phyloP scores from a whole-genome alignment of 768 basidiomycete species.

The Podaxis carcinomalis region DNA sequence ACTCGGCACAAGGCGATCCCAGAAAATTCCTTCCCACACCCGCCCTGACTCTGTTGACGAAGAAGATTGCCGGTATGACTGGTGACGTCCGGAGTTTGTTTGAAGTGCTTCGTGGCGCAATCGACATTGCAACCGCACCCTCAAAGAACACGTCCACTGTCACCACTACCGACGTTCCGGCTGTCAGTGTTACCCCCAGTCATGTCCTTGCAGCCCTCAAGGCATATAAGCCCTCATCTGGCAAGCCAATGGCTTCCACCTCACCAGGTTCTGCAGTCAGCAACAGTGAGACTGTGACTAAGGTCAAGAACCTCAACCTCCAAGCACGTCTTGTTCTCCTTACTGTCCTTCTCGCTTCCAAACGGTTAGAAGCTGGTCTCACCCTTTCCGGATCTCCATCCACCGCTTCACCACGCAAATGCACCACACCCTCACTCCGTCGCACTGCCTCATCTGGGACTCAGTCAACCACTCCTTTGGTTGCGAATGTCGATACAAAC shows the following conservation, averaged over 20 bases:
- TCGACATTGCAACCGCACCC: slow-evolving; percentile 56
- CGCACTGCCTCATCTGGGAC: slow-evolving; percentile 37
- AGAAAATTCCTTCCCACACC: slow-evolving; percentile 60
- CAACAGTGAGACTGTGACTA: slow-evolving; percentile 61
- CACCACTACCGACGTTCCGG: slow-evolving; percentile 30
- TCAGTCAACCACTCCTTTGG: slow-evolving; percentile 15
- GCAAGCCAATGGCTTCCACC: slow-evolving; percentile 21
- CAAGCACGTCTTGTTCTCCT: slow-evolving; percentile 72
- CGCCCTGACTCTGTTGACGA: slow-evolving; percentile 66
- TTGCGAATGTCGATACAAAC: slow-evolving; percentile 46
- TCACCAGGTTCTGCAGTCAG: slow-evolving; percentile 19
- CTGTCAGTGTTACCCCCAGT: slow-evolving; percentile 53
- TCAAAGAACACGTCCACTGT: slow-evolving; percentile 19
- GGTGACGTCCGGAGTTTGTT: slow-evolving; percentile 82
- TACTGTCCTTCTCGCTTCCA: slow-evolving; percentile 57
- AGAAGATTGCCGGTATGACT: slow-evolving; percentile 77
- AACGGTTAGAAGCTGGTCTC: slow-evolving; percentile 56
- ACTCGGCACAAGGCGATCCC: slow-evolving; percentile 25
- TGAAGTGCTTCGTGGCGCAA: slow-evolving; percentile 75
- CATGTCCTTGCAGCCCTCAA: slow-evolving; percentile 76
- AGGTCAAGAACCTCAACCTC: slow-evolving; percentile 65
- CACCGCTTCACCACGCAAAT: slow-evolving; percentile 31
- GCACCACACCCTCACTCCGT: slow-evolving; percentile 44
- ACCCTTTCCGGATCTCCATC: slow-evolving; percentile 37
- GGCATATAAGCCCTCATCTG: slow-evolving; percentile 51